Percentiles rank a stretch among this genome's conserved stretches.
Conservation (phyloP, 768 basidiomycete species). For the Aureoboletus auriporus region DNA sequence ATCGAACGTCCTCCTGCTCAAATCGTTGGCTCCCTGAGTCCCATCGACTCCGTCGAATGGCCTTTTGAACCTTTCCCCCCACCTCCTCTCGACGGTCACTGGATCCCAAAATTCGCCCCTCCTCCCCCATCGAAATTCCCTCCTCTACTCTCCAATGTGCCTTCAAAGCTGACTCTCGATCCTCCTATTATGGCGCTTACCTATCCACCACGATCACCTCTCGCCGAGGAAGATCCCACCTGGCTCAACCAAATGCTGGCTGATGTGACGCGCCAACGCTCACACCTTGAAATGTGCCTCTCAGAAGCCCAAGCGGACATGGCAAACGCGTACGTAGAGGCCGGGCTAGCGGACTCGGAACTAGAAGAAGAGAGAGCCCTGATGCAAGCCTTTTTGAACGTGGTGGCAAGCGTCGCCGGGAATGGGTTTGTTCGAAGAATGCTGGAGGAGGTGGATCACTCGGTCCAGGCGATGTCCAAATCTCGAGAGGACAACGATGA, state of each 20-base stretch:
- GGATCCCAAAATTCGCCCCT: conserved; percentile 21
- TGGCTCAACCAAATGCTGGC: conserved; percentile 26
- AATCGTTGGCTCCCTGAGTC: background rate
- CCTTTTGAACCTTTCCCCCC: conserved; percentile 27
- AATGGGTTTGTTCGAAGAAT: conserved; percentile 25
- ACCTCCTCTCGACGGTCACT: conserved; percentile 24
- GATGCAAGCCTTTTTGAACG: conserved; percentile 25
- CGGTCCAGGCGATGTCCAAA: conserved; percentile 13
- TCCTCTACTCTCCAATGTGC: conserved; percentile 2
- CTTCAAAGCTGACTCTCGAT: conserved; percentile 8
- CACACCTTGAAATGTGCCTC: conserved; percentile 16
- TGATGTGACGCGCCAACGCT: conserved; percentile 25
- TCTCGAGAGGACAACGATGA: background rate
- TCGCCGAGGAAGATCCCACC: conserved; percentile 21
- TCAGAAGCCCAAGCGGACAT: conserved; percentile 14
- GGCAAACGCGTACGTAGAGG: conserved; percentile 22
- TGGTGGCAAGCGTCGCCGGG: conserved; percentile 23
- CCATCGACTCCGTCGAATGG: conserved; percentile 14
- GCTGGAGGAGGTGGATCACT: conserved; percentile 15
- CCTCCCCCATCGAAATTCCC: conserved; percentile 16
- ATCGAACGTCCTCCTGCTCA: background rate
- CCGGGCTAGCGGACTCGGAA: conserved; percentile 24
- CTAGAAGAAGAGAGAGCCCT: conserved; percentile 17
- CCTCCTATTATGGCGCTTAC: conserved; percentile 26
- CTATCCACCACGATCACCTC: conserved; percentile 26